A percentile compares a stretch with the other conserved stretches of the same genome.
phyloP scores from a whole-genome alignment of 2,329 filamentous ascomycete genomes.

The Truncatella angustata region DNA sequence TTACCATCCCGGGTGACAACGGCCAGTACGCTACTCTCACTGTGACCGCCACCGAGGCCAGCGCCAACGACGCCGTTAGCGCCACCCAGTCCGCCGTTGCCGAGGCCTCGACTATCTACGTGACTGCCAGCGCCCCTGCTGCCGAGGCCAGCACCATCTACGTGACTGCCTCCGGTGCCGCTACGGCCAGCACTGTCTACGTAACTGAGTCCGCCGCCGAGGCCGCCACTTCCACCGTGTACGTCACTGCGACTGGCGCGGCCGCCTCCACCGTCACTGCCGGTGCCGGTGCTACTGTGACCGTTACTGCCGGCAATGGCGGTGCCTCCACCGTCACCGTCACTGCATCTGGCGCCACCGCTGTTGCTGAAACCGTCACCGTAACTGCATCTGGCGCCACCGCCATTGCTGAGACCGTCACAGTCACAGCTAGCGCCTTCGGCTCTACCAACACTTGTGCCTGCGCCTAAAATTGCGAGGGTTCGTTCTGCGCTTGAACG shows the following conservation, averaged over 20 bases:
- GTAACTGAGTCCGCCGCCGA: slow-evolving; percentile 3
- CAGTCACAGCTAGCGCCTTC: not conserved
- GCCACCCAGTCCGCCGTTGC: slow-evolving; percentile 10
- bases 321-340: slow-evolving; percentile 8
- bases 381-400: not conserved
- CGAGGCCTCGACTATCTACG: slow-evolving; percentile 2
- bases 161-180: slow-evolving; percentile 9
- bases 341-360: slow-evolving; percentile 4
- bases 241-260: not conserved
- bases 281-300: slow-evolving; percentile 4
- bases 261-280: slow-evolving; percentile 1
- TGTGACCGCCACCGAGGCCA: slow-evolving; percentile 18
- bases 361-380: not conserved
- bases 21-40: slow-evolving; percentile 15
- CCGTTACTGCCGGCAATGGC: slow-evolving; percentile 5
- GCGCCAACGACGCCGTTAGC: slow-evolving; percentile 12
- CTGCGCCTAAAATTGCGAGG: no score
- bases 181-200: slow-evolving; percentile 13
- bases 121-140: slow-evolving; percentile 1
- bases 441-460: not conserved
- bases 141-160: slow-evolving; percentile 13
- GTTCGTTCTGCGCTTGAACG: no score
- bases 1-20: slow-evolving; percentile 9
- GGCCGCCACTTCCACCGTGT: slow-evolving; percentile 5
- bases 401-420: not conserved